Percentiles rank a stretch among this genome's conserved stretches.
Evolutionary conservation across 164 flowering plant genomes (phyloP).

Genomic region (Macadamia tetraphylla): DNA sequence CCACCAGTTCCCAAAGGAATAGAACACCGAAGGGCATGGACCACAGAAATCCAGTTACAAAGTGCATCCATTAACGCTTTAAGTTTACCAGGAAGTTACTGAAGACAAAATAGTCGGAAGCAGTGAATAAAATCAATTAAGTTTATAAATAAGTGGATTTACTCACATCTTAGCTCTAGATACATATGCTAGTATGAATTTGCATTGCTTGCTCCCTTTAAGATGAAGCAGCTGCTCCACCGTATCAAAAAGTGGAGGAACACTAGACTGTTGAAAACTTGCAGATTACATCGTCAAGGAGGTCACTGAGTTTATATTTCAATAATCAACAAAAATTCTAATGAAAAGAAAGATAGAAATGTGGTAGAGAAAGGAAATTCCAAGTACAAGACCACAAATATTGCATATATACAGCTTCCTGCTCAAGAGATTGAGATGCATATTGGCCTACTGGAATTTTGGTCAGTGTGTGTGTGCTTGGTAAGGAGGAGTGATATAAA

Average conservation of each 20-base stretch:
- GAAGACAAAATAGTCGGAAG: no score
- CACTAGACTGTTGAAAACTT: constrained; percentile 90
- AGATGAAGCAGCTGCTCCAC: constrained; percentile 54
- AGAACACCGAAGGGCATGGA: no score
- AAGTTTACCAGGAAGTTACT: no score
- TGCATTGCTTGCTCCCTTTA: constrained; percentile 42
- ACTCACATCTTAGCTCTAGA: constrained; percentile 78
- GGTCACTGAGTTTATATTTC: background rate
- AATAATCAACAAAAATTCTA: background rate
- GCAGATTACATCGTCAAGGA: constrained; percentile 42
- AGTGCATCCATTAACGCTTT: no score
- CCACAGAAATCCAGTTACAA: no score
- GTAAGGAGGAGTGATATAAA: no score
- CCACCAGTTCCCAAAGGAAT: no score
- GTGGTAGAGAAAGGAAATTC: background rate
- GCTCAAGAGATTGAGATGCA: no score
- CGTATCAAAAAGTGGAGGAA: constrained; percentile 69
- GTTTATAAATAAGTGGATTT: background rate
- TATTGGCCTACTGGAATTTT: no score
- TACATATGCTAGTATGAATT: constrained; percentile 73
- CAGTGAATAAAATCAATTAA: background rate
- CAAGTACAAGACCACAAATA: background rate
- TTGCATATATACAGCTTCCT: background rate
- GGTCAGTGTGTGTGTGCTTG: no score
- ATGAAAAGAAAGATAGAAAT: background rate